These are phyloP conservation scores for Coccomyxa sp. DNA, from an alignment of 139 green algal species.

Conservation along the genomic window DNA sequence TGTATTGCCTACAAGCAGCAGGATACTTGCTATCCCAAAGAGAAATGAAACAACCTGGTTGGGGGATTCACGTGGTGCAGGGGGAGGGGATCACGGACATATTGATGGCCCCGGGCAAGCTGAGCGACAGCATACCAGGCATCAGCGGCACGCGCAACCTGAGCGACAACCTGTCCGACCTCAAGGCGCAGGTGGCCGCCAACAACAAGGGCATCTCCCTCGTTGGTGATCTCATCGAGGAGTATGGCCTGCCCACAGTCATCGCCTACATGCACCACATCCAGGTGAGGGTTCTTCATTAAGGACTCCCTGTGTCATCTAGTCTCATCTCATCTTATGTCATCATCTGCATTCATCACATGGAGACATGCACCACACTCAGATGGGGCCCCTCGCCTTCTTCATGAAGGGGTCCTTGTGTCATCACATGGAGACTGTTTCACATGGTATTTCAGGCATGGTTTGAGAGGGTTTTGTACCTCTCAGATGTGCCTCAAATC, in stretches of 20 bases:
- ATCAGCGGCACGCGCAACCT: constrained; percentile 80
- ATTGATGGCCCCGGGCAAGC: constrained; percentile 65
- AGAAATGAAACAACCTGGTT: not conserved
- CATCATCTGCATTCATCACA: no score
- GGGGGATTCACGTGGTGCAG: constrained; percentile 22
- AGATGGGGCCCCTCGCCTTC: constrained; percentile 26
- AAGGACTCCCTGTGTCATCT: no score
- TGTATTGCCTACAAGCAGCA: no score
- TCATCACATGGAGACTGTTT: no score
- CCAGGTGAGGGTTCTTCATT: constrained; percentile 38
- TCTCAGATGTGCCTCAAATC: no score
- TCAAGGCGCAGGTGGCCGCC: constrained; percentile 92
- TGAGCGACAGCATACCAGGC: constrained; percentile 37
- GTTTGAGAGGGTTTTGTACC: no score
- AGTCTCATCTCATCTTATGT: no score
- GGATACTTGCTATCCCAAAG: no score
- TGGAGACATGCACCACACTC: constrained; percentile 81
- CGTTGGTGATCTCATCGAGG: constrained; percentile 78
- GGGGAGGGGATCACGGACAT: constrained; percentile 83
- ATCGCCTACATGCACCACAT: constrained; percentile 95
- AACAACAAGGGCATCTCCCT: constrained; percentile 89
- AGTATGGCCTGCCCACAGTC: constrained; percentile 74
- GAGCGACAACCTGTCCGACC: constrained; percentile 89
- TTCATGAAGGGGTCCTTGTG: no score
- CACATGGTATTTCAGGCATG: no score